Base-by-base conservation (phyloP, 306 rosid species). In the Ceratonia siliqua region DNA sequence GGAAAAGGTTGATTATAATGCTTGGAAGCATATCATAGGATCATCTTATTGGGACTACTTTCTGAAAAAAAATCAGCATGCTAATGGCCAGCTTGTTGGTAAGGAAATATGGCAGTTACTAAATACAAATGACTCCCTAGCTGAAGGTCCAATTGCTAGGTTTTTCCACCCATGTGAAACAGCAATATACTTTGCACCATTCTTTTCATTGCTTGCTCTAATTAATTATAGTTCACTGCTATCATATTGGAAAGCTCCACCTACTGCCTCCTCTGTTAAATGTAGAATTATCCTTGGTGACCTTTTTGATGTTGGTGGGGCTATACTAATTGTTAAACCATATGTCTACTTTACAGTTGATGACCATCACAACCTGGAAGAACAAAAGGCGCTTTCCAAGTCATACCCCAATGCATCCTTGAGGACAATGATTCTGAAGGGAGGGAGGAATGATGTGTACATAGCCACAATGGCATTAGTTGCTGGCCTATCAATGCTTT, bases 201-300 rank as follows among this genome's bases (percentile, higher is more conserved):
- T 65, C 80, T 79, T 93, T 86, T 90, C 98, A 5, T 82, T 93
- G 81, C 98, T 93, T 62, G 79, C 92, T 62, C 98, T 97, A 54
- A 55, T 80, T 90, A 81, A 78, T 83, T 85, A 77, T 80, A 87
- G 89, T 67, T 78, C 81, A 39, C 73, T 6, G 25, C 43, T 79
- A 68, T 89, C 97, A 78, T 90, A 78, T 86, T 93, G 98, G 98
- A 93, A 91, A 85, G 97, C 98, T 76, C 93, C 98, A 75, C 59
- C 97, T 12, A 77, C 81, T 83, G 39, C 84, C 53, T 76, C 85
- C 73, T 77, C 81, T 67, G 88, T 88, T 65, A 97, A 93, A 79
- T 89, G 90, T 69, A 81, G 79, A 80, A 71, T 93, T 70, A 92
- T 83, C 73, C 96, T 93, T 45, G 85, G 84, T 72, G 78, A 81